phyloP scores from a whole-genome alignment of 1,284 basidiomycete genomes.

The Tilletia walkeri region DNA sequence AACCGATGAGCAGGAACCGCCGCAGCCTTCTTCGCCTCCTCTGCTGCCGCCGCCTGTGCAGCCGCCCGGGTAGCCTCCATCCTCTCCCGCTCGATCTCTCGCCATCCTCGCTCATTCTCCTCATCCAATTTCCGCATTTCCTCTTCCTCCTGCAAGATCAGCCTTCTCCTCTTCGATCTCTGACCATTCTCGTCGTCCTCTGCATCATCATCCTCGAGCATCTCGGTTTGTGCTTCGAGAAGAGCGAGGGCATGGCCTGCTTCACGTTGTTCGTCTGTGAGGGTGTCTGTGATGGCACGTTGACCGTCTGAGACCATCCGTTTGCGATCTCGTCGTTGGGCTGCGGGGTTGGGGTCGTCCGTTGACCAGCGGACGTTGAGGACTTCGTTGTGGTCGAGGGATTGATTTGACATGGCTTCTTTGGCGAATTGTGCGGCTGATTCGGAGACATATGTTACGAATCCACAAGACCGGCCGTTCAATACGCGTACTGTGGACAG shows the following conservation, averaged over 20 bases:
- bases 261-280: constrained; percentile 37
- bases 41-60: constrained; percentile 10
- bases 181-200: constrained; percentile 20
- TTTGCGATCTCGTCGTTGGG: constrained; percentile 37
- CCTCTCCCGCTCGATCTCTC: constrained; percentile 33
- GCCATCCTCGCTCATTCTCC: constrained; percentile 49
- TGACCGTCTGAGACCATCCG: constrained; percentile 38
- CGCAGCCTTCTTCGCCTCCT: constrained; percentile 11
- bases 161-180: constrained; percentile 34
- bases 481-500: constrained; percentile 72
- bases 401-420: constrained; percentile 98
- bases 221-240: constrained; percentile 25
- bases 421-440: constrained; percentile 89
- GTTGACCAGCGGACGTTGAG: constrained; percentile 66
- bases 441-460: constrained; percentile 90
- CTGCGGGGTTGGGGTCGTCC: constrained; percentile 48
- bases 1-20: constrained; percentile 4
- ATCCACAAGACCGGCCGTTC: constrained; percentile 90
- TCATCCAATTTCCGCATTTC: constrained; percentile 44
- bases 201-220: constrained; percentile 27
- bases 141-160: constrained; percentile 35
- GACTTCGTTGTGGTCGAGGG: constrained; percentile 93
- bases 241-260: constrained; percentile 33
- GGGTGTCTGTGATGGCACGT: constrained; percentile 36
- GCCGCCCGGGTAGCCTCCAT: constrained; percentile 25